Conservation (phyloP, 1,139 yeast species). For the Taiozyma onychis region DNA sequence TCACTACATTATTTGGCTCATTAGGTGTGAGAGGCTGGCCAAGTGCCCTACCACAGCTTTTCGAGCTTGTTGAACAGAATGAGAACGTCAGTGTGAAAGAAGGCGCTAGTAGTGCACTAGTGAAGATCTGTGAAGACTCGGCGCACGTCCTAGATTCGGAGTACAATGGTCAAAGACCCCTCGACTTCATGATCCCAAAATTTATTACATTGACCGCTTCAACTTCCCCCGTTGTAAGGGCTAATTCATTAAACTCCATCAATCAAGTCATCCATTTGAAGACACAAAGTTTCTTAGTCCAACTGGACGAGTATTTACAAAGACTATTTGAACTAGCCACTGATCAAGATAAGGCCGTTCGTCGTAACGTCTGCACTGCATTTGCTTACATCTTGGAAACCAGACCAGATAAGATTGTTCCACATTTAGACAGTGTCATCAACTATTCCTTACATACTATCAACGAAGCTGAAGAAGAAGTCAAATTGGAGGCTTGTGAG, state of each 20-base stretch:
- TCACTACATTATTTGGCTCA: slow-evolving; percentile 73
- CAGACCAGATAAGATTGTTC: slow-evolving; percentile 73
- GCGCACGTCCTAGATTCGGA: slow-evolving; percentile 52
- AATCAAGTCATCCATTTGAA: slow-evolving; percentile 71
- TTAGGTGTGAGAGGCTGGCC: slow-evolving; percentile 77
- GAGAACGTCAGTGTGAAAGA: slow-evolving; percentile 44
- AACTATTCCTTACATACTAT: slow-evolving; percentile 80
- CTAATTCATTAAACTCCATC: slow-evolving; percentile 65
- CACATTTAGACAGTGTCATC: slow-evolving; percentile 81
- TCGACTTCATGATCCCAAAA: slow-evolving; percentile 60
- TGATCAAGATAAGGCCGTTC: slow-evolving; percentile 54
- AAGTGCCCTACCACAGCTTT: slow-evolving; percentile 57
- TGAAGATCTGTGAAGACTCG: slow-evolving; percentile 86
- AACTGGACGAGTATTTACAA: slow-evolving; percentile 59
- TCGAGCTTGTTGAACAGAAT: slow-evolving; percentile 49
- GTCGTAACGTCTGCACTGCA: slow-evolving; percentile 73
- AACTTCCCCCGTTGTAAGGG: slow-evolving; percentile 45
- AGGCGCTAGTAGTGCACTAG: slow-evolving; percentile 76
- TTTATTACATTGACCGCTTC: slow-evolving; percentile 49
- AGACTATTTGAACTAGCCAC: slow-evolving; percentile 60
- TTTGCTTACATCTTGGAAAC: slow-evolving; percentile 70
- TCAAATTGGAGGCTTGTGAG: slow-evolving; percentile 90
- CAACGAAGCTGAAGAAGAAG: slow-evolving; percentile 57
- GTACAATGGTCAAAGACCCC: slow-evolving; percentile 61
- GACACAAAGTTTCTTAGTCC: slow-evolving; percentile 57